Evolutionary conservation across 805 yeast species (phyloP).

Genomic region (Wickerhamiella alocasiicola): DNA sequence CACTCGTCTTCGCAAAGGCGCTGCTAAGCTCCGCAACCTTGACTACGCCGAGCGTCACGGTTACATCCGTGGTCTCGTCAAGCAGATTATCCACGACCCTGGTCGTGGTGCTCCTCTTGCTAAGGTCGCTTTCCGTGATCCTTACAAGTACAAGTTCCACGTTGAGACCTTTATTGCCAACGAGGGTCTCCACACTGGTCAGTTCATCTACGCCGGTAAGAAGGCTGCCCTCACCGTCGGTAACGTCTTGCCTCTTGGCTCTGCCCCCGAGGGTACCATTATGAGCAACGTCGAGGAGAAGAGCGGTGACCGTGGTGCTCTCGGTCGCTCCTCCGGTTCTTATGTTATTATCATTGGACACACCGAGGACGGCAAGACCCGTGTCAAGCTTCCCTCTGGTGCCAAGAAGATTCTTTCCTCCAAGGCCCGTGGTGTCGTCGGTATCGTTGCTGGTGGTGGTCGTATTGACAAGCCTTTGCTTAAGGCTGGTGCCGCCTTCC

Average conservation of each 20-base stretch:
- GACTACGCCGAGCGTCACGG: constrained; percentile 99
- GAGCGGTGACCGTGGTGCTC: constrained; percentile 99
- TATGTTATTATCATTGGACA: constrained; percentile 98
- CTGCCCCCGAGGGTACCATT: constrained; percentile 99
- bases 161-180: constrained; percentile 98
- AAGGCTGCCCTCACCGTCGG: constrained; percentile 90
- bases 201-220: constrained; percentile 97
- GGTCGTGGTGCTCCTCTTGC: constrained; percentile 99
- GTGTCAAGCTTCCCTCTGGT: constrained; percentile 98
- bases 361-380: constrained; percentile 98
- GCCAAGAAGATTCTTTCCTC: constrained; percentile 94
- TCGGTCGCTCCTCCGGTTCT: constrained; percentile 99
- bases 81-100: constrained; percentile 97
- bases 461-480: constrained; percentile 99
- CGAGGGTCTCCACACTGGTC: constrained; percentile 99
- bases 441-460: constrained; percentile 99
- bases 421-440: constrained; percentile 98
- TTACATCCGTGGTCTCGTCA: constrained; percentile 98
- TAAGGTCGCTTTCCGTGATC: constrained; percentile 94
- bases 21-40: constrained; percentile 98
- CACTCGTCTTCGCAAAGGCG: constrained; percentile 99
- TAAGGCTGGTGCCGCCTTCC: constrained; percentile 99
- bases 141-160: constrained; percentile 96
- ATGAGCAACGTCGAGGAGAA: constrained; percentile 97
- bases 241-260: constrained; percentile 91